Base-by-base conservation (phyloP, 495 filamentous ascomycete genomes). In the Aspergillus olivimuriae region DNA sequence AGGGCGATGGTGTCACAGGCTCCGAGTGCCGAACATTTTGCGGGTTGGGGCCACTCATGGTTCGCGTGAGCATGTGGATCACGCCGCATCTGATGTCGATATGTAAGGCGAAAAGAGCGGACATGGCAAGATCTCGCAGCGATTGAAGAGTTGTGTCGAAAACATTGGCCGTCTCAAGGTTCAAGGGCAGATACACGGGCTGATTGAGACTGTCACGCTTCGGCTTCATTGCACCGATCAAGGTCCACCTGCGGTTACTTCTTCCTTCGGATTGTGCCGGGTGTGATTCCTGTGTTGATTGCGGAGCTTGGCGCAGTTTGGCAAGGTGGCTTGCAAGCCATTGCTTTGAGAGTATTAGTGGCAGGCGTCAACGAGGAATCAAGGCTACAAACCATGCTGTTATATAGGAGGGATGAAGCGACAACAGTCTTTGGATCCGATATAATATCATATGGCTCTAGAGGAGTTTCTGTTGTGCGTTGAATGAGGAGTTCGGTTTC, bases 101-200 rank as follows among this genome's bases (percentile, higher is more conserved):
- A 61, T 95, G 91, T 5, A 99, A 66, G 5, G 88, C 89, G 32
- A 87, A 72, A 5, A 97, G 80, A 23, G 87, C 80, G 4, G 76
- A 87, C 6, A 74, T 70, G 30, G 84, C 83, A 28, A 99, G 80
- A 28, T 83, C 72, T 35, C 84, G 83, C 58, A 89, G 86, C 5
- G 86, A 89, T 38, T 79, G 69, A 14, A 96, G 65, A 28, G 92
- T 90, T 38, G 73, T 78, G 61, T 99, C 94, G 56, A 99, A 97
- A n/a, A 77, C 78, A 34, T 39, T 54, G 19, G 86, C 88, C 0
- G 86, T 92, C 47, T 94, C 86, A 30, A 78, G 71, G 48, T 89
- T 95, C 66, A 99, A 84, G 1, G 94, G 92, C 15, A 97, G 75
- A 57, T 94, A 89, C 10, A 91, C 80, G 18, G 85, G 77, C n/a